Percentiles rank a stretch among this genome's conserved stretches.
phyloP scores from a whole-genome alignment of 176 grass and related monocot species.

The Musa schizocarpa region DNA sequence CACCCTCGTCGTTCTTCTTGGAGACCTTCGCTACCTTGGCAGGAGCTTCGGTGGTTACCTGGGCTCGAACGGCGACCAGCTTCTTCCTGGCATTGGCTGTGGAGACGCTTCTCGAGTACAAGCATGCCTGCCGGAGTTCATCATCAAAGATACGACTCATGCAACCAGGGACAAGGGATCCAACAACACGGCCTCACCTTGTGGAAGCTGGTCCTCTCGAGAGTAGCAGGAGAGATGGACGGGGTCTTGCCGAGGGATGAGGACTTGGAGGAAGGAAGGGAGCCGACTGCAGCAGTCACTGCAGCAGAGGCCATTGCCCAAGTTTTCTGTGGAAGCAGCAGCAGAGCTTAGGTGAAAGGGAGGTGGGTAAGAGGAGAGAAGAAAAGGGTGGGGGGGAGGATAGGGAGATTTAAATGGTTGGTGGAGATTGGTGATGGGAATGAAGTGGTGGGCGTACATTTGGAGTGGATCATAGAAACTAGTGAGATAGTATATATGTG shows the following conservation, averaged over 20 bases:
- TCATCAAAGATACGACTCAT: background rate
- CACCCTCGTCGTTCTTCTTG: slow-evolving; percentile 80
- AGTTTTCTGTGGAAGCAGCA: background rate
- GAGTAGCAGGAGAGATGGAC: background rate
- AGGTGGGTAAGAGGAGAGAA: background rate
- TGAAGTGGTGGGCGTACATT: slow-evolving; percentile 24
- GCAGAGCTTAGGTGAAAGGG: background rate
- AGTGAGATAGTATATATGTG: no score
- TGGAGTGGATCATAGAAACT: background rate
- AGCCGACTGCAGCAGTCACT: slow-evolving; percentile 45
- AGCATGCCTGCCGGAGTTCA: background rate
- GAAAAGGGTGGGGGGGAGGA: slow-evolving; percentile 8
- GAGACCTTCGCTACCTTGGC: slow-evolving; percentile 54
- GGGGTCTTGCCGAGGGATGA: slow-evolving; percentile 28
- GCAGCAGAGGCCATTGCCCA: slow-evolving; percentile 43
- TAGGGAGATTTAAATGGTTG: slow-evolving; percentile 32
- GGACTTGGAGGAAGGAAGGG: slow-evolving; percentile 22
- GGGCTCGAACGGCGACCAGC: slow-evolving; percentile 28
- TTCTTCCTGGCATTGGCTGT: background rate
- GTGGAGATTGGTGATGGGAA: slow-evolving; percentile 36
- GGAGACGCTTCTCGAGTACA: slow-evolving; percentile 5
- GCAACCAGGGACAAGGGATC: no score
- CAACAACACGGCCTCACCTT: background rate
- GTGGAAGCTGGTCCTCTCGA: slow-evolving; percentile 13
- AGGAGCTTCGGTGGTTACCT: slow-evolving; percentile 40